These are phyloP conservation scores for Irpex rosettiformis DNA, from an alignment of 1,284 basidiomycete genomes.

Conservation along the genomic window DNA sequence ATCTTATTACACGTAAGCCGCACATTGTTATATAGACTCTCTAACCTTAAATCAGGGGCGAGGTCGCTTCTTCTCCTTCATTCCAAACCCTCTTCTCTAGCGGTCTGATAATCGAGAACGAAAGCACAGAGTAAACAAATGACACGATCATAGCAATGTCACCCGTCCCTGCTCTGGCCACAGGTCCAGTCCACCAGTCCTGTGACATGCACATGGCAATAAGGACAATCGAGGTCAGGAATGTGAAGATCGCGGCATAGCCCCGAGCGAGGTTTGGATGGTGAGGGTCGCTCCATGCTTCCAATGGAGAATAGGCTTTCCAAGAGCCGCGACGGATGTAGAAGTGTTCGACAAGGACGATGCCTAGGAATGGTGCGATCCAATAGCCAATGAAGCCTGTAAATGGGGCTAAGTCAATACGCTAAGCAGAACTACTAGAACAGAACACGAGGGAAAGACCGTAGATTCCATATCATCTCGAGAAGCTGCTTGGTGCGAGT, in stretches of 20 bases:
- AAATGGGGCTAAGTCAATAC: no score
- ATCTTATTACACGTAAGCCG: no score
- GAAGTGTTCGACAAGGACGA: constrained; percentile 55
- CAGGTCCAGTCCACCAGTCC: constrained; percentile 51
- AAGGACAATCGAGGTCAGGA: constrained; percentile 42
- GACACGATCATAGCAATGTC: constrained; percentile 54
- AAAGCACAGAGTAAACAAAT: constrained; percentile 36
- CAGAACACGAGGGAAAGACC: no score
- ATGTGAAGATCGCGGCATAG: constrained; percentile 45
- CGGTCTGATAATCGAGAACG: constrained; percentile 38
- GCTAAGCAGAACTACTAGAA: no score
- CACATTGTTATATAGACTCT: no score
- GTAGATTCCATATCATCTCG: no score
- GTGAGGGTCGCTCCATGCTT: constrained; percentile 38
- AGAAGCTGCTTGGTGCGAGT: no score
- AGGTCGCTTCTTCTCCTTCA: no score
- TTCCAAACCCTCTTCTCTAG: constrained; percentile 32
- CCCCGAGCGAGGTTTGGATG: constrained; percentile 39
- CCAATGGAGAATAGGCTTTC: constrained; percentile 29
- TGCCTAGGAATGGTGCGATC: constrained; percentile 50
- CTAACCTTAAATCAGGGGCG: no score
- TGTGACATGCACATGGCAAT: constrained; percentile 59
- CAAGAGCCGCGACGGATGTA: constrained; percentile 43
- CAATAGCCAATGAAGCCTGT: constrained; percentile 57
- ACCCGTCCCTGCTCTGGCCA: constrained; percentile 45